phyloP scores from a whole-genome alignment of 495 filamentous ascomycete genomes.

The Lepraria neglecta region DNA sequence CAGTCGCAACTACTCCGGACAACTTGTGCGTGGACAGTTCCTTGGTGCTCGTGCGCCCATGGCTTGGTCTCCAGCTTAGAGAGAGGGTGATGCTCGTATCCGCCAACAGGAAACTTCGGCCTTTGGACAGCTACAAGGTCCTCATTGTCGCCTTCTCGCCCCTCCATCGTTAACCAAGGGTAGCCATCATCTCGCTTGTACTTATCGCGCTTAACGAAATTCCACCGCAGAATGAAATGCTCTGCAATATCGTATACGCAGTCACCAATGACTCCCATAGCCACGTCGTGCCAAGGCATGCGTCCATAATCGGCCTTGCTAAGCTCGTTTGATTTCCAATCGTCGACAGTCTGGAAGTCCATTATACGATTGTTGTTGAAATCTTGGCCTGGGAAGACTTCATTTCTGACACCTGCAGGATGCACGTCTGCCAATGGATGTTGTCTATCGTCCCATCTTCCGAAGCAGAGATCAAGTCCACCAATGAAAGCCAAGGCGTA shows the following conservation, averaged over 20 bases:
- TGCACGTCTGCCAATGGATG: slow-evolving; percentile 84
- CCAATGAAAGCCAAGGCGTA: slow-evolving; percentile 86
- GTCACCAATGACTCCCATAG: slow-evolving; percentile 82
- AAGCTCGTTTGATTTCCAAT: slow-evolving; percentile 92
- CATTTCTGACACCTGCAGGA: slow-evolving; percentile 70
- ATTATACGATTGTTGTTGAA: slow-evolving; percentile 94
- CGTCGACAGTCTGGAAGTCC: slow-evolving; percentile 85
- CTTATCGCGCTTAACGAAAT: slow-evolving; percentile 94
- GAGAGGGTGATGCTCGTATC: slow-evolving; percentile 77
- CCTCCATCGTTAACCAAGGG: slow-evolving; percentile 77
- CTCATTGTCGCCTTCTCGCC: slow-evolving; percentile 72
- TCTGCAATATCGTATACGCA: slow-evolving; percentile 93
- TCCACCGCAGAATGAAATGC: slow-evolving; percentile 94
- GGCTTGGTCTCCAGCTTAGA: slow-evolving; percentile 50
- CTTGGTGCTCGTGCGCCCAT: slow-evolving; percentile 48
- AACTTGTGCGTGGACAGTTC: slow-evolving; percentile 74
- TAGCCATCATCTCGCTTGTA: slow-evolving; percentile 79
- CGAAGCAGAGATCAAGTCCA: slow-evolving; percentile 93
- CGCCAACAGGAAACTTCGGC: slow-evolving; percentile 77
- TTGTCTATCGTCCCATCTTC: slow-evolving; percentile 82
- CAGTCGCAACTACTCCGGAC: slow-evolving; percentile 85
- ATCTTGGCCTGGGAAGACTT: slow-evolving; percentile 92
- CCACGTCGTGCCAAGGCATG: slow-evolving; percentile 97
- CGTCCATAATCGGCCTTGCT: slow-evolving; percentile 85
- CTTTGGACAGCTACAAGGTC: slow-evolving; percentile 81